Evolutionary conservation across 768 basidiomycete species (phyloP).

Genomic region (Crassisporium funariophilum): DNA sequence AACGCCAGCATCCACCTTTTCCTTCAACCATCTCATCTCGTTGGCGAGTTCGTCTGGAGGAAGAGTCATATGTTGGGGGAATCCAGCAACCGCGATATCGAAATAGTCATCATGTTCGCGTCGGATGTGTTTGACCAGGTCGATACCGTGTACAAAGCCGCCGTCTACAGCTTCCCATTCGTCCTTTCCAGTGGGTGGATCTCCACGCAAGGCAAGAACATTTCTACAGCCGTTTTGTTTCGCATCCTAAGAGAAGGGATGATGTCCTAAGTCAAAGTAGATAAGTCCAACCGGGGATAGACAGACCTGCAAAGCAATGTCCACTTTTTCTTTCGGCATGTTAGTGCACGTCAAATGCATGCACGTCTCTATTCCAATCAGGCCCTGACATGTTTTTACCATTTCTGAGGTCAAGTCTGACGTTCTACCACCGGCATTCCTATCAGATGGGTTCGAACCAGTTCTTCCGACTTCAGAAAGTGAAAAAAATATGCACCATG

Average conservation of each 20-base stretch:
- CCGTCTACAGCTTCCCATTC: constrained; percentile 93
- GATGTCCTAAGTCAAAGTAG: constrained; percentile 1
- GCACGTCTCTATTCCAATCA: constrained; percentile 95
- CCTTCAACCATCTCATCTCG: constrained; percentile 86
- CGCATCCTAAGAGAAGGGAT: constrained; percentile 63
- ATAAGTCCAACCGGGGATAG: constrained; percentile 1
- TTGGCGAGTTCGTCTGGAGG: constrained; percentile 72
- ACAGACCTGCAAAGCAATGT: constrained; percentile 83
- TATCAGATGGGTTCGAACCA: constrained; percentile 29
- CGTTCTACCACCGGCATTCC: constrained; percentile 96
- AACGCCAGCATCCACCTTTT: constrained; percentile 89
- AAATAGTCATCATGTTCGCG: constrained; percentile 87
- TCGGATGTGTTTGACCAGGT: constrained; percentile 90
- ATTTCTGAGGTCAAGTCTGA: constrained; percentile 93
- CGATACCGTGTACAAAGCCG: constrained; percentile 88
- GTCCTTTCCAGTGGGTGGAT: constrained; percentile 85
- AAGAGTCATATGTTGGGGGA: constrained; percentile 80
- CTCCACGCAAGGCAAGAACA: constrained; percentile 90
- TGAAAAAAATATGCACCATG: constrained; percentile 60
- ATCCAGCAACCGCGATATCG: constrained; percentile 92
- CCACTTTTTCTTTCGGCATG: constrained; percentile 96
- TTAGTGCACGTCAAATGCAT: constrained; percentile 99
- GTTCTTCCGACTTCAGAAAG: background rate
- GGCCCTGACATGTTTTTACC: constrained; percentile 90
- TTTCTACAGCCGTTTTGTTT: constrained; percentile 89